Conservation (phyloP, 108 stramenopile genomes). For the Phaeodactylum tricornutum region DNA sequence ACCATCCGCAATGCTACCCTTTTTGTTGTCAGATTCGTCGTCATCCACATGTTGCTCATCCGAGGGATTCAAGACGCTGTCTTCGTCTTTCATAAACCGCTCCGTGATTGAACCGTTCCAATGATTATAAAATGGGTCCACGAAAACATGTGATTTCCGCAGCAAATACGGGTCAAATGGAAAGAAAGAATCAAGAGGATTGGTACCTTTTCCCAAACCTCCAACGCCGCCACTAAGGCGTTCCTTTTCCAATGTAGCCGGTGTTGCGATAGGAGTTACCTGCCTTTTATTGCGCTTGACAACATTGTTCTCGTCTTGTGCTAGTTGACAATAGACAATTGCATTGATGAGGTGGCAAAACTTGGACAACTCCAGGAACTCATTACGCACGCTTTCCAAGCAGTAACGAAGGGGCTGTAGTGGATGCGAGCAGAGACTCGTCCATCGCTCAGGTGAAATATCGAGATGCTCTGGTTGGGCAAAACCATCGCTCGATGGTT, state of each 20-base stretch:
- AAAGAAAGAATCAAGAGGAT: slow-evolving; percentile 93
- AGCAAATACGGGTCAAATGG: slow-evolving; percentile 96
- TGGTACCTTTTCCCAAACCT: slow-evolving; percentile 69
- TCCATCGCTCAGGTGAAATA: slow-evolving; percentile 22
- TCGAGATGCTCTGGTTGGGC: slow-evolving; percentile 4
- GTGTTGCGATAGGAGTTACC: slow-evolving; percentile 1
- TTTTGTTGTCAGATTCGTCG: slow-evolving; percentile 8
- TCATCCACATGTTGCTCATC: background rate
- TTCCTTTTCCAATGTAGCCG: slow-evolving; percentile 19
- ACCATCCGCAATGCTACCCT: too few species aligned
- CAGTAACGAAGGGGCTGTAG: slow-evolving; percentile 87
- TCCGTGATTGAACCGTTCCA: slow-evolving; percentile 70
- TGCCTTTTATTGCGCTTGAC: slow-evolving; percentile 1
- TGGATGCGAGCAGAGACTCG: slow-evolving; percentile 31
- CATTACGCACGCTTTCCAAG: slow-evolving; percentile 85
- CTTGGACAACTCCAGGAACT: slow-evolving; percentile 69
- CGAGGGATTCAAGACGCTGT: slow-evolving; percentile 2
- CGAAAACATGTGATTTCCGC: slow-evolving; percentile 55
- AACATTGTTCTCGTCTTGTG: slow-evolving; percentile 6
- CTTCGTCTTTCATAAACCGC: slow-evolving; percentile 3
- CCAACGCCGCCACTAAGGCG: slow-evolving; percentile 14
- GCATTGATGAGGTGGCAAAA: slow-evolving; percentile 32
- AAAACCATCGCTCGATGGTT: slow-evolving; percentile 5
- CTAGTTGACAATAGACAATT: slow-evolving; percentile 45
- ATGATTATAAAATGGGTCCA: slow-evolving; percentile 77